Percentiles rank a stretch among this genome's conserved stretches.
These are phyloP conservation scores for Fusarium napiforme DNA, from an alignment of 2,329 filamentous ascomycete genomes.

Conservation along the genomic window DNA sequence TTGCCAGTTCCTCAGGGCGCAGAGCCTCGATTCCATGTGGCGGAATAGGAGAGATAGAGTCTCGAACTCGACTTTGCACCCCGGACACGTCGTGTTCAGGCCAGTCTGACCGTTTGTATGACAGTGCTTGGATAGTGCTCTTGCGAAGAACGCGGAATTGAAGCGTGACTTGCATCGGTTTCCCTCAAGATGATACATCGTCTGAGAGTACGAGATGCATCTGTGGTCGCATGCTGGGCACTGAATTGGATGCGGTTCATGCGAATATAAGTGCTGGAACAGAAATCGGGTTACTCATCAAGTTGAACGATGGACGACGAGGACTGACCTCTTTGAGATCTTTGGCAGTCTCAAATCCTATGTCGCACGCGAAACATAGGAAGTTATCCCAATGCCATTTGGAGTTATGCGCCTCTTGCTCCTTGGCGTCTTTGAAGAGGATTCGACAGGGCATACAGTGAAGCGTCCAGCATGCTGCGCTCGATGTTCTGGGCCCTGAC, in stretches of 20 bases:
- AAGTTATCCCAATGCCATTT: neutral
- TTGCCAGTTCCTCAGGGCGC: neutral
- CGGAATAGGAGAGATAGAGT: neutral
- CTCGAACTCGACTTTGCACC: neutral
- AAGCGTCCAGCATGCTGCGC: neutral
- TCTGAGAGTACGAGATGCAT: neutral
- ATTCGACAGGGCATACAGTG: neutral
- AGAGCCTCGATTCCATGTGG: neutral
- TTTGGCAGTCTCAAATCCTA: neutral
- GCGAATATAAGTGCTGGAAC: neutral
- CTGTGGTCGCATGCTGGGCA: neutral
- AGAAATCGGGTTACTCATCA: neutral
- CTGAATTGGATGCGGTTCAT: neutral
- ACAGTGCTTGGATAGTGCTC: neutral
- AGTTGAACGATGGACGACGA: neutral
- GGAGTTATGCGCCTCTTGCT: neutral
- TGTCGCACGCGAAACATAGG: neutral
- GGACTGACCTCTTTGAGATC: neutral
- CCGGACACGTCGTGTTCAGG: neutral
- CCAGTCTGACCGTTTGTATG: neutral
- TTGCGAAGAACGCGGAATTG: neutral
- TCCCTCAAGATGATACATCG: neutral
- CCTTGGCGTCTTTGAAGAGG: neutral
- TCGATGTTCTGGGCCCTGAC: rapidly evolving
- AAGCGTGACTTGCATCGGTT: neutral